A percentile compares a stretch with the other conserved stretches of the same genome.
These are phyloP conservation scores for Scleroderma citrinum DNA, from an alignment of 768 basidiomycete species.

Conservation along the genomic window DNA sequence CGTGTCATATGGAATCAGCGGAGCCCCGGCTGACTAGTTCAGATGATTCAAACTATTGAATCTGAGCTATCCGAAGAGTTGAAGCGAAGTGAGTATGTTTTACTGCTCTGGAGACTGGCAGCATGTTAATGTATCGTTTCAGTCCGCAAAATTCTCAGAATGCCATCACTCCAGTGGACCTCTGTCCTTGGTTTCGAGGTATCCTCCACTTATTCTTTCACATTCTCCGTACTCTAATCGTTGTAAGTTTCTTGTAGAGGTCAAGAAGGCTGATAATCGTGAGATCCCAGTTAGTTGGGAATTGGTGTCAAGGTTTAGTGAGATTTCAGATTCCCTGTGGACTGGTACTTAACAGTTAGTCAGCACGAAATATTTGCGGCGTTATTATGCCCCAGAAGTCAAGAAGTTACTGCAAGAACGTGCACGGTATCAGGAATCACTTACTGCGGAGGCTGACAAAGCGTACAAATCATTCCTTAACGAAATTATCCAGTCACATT, in stretches of 20 bases:
- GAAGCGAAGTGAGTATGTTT: conserved; percentile 43
- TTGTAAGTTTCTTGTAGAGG: conserved; percentile 70
- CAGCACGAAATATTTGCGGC: conserved; percentile 65
- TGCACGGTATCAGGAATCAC: conserved; percentile 67
- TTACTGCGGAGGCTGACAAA: conserved; percentile 56
- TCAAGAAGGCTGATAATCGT: conserved; percentile 52
- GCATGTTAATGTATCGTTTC: conserved; percentile 3
- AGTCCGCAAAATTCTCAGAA: conserved; percentile 70
- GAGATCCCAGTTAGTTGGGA: conserved; percentile 52
- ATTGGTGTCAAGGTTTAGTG: conserved; percentile 56
- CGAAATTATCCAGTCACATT: conserved; percentile 64
- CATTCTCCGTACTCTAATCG: neutral
- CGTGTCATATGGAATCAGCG: conserved; percentile 15
- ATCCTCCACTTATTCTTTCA: conserved; percentile 10
- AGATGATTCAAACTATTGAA: conserved; percentile 68
- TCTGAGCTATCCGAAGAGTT: conserved; percentile 71
- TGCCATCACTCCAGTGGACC: conserved; percentile 69
- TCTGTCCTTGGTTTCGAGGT: conserved; percentile 69
- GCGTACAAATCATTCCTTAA: conserved; percentile 65
- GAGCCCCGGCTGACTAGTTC: neutral
- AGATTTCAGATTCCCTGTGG: neutral
- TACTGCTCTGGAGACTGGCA: neutral
- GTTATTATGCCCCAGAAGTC: conserved; percentile 74
- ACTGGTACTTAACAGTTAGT: neutral
- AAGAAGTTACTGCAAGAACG: conserved; percentile 59